A percentile compares a stretch with the other conserved stretches of the same genome.
Conservation (phyloP, 2,329 filamentous ascomycete species). For the Colletotrichum chrysophilum region DNA sequence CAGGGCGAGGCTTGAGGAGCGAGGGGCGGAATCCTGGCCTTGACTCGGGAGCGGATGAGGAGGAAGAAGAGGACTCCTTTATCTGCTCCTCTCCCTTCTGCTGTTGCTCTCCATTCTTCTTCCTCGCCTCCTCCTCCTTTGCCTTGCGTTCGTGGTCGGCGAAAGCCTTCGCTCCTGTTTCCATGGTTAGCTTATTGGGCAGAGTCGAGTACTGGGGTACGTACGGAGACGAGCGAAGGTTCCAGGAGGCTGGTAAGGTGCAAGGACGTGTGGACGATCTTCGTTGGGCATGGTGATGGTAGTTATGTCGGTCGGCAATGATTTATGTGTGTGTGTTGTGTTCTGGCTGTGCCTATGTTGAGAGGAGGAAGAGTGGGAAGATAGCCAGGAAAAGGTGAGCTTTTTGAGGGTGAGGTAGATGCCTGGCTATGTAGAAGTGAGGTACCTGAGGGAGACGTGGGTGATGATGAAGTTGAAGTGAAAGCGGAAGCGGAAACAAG, state of each 20-base stretch:
- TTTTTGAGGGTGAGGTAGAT: neutral
- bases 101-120: neutral
- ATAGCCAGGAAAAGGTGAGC: neutral
- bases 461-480: neutral
- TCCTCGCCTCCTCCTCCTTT: neutral
- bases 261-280: neutral
- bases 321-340: neutral
- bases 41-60: neutral
- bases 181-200: accelerated
- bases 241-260: neutral
- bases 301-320: neutral
- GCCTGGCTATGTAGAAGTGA: neutral
- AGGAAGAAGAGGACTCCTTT: neutral
- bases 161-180: neutral
- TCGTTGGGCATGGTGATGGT: neutral
- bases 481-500: neutral
- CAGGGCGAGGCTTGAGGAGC: neutral
- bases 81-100: neutral
- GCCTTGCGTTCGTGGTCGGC: neutral
- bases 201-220: accelerated
- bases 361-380: neutral
- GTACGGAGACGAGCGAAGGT: neutral
- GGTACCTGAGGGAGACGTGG: neutral
- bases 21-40: accelerated
- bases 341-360: neutral